Conservation (phyloP, 345 rosid genomes). For the Kandelia obovata region DNA sequence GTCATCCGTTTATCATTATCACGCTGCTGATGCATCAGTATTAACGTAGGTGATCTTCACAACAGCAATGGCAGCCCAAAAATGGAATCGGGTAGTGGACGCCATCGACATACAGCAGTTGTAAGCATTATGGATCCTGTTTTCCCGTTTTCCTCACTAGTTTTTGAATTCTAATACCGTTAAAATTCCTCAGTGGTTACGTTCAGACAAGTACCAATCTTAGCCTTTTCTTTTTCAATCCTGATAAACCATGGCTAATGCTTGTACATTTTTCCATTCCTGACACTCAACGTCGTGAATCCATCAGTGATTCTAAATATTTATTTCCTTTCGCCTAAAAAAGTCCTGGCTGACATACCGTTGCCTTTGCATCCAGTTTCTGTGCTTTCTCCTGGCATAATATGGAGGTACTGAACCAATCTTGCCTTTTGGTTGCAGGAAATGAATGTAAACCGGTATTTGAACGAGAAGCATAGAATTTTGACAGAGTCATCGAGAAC, state of each 20-base stretch:
- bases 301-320: not conserved
- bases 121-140: slow-evolving; percentile 31
- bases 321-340: not conserved
- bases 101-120: slow-evolving; percentile 38
- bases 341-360: not conserved
- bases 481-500: slow-evolving; percentile 79
- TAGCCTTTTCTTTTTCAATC: not conserved
- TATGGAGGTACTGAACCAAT: slow-evolving; percentile 14
- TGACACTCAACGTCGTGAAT: not conserved
- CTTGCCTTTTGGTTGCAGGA: slow-evolving; percentile 48
- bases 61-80: slow-evolving; percentile 32
- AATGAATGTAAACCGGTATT: slow-evolving; percentile 32
- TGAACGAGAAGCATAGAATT: slow-evolving; percentile 62
- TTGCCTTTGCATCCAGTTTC: not conserved
- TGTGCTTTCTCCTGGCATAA: not conserved
- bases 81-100: slow-evolving; percentile 33
- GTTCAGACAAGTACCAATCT: not conserved
- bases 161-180: slow-evolving; percentile 1
- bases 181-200: not conserved
- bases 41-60: slow-evolving; percentile 49
- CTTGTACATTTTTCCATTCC: not conserved
- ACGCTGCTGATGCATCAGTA: slow-evolving; percentile 21
- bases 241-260: not conserved
- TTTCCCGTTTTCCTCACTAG: not conserved
- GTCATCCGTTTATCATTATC: not conserved